Base-by-base conservation (phyloP, 2,329 filamentous ascomycete species). In the Botrytis sinoallii region DNA sequence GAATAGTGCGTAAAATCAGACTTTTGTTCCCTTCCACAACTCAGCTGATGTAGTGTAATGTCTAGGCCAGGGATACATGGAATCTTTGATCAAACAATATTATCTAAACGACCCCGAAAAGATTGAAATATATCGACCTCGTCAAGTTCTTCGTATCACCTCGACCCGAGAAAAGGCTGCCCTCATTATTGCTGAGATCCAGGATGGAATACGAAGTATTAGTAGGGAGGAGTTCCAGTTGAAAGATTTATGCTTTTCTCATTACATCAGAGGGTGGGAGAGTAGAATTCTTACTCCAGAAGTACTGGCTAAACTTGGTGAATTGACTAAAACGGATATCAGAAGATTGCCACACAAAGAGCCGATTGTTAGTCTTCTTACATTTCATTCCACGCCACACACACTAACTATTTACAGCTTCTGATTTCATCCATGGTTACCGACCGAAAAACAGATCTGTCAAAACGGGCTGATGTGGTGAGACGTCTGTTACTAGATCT, bases 281-380 rank as follows among this genome's bases (percentile, higher is more conserved):
- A 38, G 55, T 8, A 75, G 38, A 25, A 72, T 74, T 44, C 72
- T 78, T 66, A 73, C 75, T 59, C 60, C 74, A 38, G 16, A 52
- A 35, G 73, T 74, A 14, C 70, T 81, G 12, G 35, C 71, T 63
- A 75, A 77, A 64, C 52, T 81, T 38, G 75, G 73, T 60, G 74
- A 73, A 73, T 46, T 81, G 8, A 81, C 80, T n/a, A 76, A 77
- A 52, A 78, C 79, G 1, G 74, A 74, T 29, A 79, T 80, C 66
- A 78, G 29, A 70, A 60, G 29, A 8, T 38, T 74, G 73, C 42
- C 74, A 55, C 57, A 63, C 4, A 3, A 32, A 35, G 55, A 73
- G 25, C 46, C 71, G 20, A 12, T 22, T 46, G 71, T 68, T 40
- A 72, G 71, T 72, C 16, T 14, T 76, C 77, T 42, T 75, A 71